These are phyloP conservation scores for Penicillium sp. DNA, from an alignment of 2,329 filamentous ascomycete genomes.

Conservation along the genomic window DNA sequence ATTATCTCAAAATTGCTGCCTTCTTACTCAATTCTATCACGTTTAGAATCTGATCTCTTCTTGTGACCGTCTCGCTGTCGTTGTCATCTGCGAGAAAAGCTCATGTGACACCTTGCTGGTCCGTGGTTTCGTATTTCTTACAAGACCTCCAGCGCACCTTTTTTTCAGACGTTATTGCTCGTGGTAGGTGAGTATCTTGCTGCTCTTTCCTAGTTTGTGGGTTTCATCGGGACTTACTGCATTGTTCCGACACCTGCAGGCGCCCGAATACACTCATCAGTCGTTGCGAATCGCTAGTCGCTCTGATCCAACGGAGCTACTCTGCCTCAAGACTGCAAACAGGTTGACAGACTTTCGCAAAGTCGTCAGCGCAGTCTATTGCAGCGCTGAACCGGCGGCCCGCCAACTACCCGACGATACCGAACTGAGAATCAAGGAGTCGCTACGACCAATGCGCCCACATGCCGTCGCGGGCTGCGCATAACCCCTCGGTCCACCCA, in stretches of 20 bases:
- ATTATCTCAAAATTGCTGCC: background rate
- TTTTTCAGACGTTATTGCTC: background rate
- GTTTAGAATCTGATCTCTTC: background rate
- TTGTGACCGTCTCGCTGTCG: background rate
- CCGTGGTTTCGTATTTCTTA: background rate
- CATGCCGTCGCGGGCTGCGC: slow-evolving; percentile 44
- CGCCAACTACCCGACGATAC: background rate
- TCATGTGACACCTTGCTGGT: background rate
- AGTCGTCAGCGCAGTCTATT: background rate
- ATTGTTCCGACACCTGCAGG: background rate
- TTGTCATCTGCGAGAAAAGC: background rate
- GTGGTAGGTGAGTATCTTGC: background rate
- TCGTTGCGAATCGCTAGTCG: slow-evolving; percentile 4
- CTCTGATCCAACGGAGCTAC: background rate
- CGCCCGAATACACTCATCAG: background rate
- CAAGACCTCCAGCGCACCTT: slow-evolving; percentile 3
- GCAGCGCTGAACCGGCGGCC: background rate
- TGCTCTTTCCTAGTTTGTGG: background rate
- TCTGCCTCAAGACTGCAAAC: background rate
- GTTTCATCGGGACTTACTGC: background rate
- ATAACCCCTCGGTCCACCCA: slow-evolving; percentile 36
- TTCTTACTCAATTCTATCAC: background rate
- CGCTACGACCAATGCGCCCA: slow-evolving; percentile 34
- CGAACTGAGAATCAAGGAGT: background rate
- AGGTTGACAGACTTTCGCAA: background rate